Base-by-base conservation (phyloP, 495 filamentous ascomycete species). In the Jackrogersella multiformis region DNA sequence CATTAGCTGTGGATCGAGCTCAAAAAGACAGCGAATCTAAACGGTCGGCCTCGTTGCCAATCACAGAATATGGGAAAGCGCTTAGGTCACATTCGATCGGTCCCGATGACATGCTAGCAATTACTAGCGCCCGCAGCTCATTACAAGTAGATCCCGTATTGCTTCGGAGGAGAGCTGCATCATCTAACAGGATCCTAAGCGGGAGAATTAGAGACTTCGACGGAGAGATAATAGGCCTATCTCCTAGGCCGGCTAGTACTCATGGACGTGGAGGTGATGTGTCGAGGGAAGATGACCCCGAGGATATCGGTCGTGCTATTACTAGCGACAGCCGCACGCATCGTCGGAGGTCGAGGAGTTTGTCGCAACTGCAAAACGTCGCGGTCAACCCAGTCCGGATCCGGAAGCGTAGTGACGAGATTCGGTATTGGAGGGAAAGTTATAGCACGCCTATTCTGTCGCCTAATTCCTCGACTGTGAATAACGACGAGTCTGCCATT, bases 361-460 rank as follows among this genome's bases (percentile, higher is more conserved):
- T 86, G 23, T 82, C 80, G 18, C 81, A 83, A n/a, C 73, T 85
- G n/a, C 74, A 79, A 44, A 78, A 80, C 42, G 66, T 76, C 32
- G 66, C 69, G 1, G 70, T 65, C 5, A 32, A 34, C 4, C 73
- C 67, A 10, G 59, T 59, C 1, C 72, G 56, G 9, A 65, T 72
- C 10, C 79, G 84, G 34, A 78, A 84, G 36, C 77, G 84, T 13
- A 86, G 84, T 62, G 85, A 86, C 39, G 85, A 87, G 70, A 85
- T 86, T 21, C 82, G 82, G 18, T 85, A 82, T 63, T 86, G 84
- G 84, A 77, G 84, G 39, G 81, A 83, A 69, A 85, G 82, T 20
- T 84, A 82, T 61, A 78, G 80, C 28, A 76, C 76, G 7, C 76
- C 75, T 1, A 74, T 80, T 42, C 64, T 81, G 56, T 86, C 84